Percentiles rank a stretch among this genome's conserved stretches.
Conservation (phyloP, 1,284 basidiomycete species). For the Ustilago loliicola region DNA sequence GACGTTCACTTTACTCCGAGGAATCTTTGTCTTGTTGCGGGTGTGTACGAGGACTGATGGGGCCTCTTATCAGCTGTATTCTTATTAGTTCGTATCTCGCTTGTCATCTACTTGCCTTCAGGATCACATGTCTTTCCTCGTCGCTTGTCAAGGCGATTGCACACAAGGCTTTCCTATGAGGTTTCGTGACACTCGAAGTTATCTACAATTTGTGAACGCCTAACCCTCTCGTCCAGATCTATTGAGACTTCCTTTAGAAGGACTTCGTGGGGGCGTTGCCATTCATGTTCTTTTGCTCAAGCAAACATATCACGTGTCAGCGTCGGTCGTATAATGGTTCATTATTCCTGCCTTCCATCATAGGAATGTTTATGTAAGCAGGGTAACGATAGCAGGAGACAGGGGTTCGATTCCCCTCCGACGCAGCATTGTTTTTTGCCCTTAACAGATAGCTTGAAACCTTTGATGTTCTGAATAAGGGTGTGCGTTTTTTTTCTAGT, state of each 20-base stretch:
- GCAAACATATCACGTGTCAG: neutral
- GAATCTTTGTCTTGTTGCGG: conserved; percentile 91
- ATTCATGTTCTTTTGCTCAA: too few species aligned
- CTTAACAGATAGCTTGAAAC: neutral
- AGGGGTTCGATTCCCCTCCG: conserved; percentile 54
- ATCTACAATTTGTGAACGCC: too few species aligned
- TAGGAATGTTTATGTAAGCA: neutral
- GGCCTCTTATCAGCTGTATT: neutral
- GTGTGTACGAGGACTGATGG: conserved; percentile 71
- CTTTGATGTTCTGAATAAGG: too few species aligned
- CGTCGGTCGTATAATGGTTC: conserved; percentile 30
- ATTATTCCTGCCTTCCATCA: conserved; percentile 38
- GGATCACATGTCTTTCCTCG: neutral
- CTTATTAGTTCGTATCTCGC: neutral
- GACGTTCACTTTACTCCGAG: conserved; percentile 94
- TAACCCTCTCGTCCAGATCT: too few species aligned
- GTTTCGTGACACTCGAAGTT: too few species aligned
- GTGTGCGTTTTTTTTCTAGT: too few species aligned
- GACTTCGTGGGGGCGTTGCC: too few species aligned
- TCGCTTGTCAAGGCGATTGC: neutral
- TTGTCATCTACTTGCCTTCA: neutral
- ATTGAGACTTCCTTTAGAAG: too few species aligned
- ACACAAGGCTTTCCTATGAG: too few species aligned
- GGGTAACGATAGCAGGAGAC: conserved; percentile 38
- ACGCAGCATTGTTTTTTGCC: conserved; percentile 16